These are phyloP conservation scores for Sporobolomyces pararoseus DNA, from an alignment of 768 basidiomycete species.

Conservation along the genomic window DNA sequence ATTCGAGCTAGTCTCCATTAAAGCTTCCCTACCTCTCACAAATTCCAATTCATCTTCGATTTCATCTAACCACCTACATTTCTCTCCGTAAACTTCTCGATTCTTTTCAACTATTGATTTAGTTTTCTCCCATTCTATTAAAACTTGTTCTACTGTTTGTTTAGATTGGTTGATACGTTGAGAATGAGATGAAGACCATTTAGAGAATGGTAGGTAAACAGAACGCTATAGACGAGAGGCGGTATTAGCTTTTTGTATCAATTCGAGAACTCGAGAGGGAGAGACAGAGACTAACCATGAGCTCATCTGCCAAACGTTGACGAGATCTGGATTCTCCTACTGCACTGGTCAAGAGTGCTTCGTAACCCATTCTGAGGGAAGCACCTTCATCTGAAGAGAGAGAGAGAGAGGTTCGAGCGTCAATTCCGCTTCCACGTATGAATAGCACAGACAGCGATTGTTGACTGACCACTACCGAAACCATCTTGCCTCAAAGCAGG, in stretches of 20 bases:
- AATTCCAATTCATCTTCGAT: constrained; percentile 40
- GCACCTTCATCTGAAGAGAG: constrained; percentile 33
- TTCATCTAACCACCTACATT: constrained; percentile 21
- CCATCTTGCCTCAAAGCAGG: constrained; percentile 18
- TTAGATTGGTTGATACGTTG: constrained; percentile 7
- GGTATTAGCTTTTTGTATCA: background rate
- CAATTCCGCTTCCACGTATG: background rate
- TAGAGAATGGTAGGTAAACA: constrained; percentile 29
- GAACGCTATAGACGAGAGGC: background rate
- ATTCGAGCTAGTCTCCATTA: background rate
- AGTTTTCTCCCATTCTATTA: constrained; percentile 15
- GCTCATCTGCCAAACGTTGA: constrained; percentile 24
- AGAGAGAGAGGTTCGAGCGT: constrained; percentile 2
- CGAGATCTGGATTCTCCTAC: constrained; percentile 30
- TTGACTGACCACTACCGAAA: background rate
- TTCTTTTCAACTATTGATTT: background rate
- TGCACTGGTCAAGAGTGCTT: constrained; percentile 24
- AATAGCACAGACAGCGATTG: background rate
- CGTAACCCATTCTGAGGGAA: constrained; percentile 32
- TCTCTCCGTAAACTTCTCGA: constrained; percentile 19
- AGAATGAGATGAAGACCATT: constrained; percentile 16
- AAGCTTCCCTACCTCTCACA: background rate
- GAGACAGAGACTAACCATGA: background rate
- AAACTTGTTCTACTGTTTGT: background rate
- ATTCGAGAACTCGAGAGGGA: background rate